Base-by-base conservation (phyloP, 306 rosid species). In the Rosa lucieae region DNA sequence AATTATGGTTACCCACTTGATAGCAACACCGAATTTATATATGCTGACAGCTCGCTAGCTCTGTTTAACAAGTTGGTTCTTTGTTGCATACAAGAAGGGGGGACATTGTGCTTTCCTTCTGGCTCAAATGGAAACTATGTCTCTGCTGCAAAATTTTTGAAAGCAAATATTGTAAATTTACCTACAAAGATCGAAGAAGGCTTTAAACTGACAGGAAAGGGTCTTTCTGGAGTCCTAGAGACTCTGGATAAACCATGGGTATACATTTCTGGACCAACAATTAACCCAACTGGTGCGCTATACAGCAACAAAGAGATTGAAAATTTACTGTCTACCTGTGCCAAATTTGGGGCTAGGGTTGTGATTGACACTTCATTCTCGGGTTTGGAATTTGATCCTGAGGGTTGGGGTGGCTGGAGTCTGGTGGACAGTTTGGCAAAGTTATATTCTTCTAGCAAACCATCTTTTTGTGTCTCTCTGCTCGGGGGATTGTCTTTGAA, bases 181-280 rank as follows among this genome's bases (percentile, higher is more conserved):
- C 93, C 94, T 51, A 95, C 98, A 5, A 80, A 87, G 68, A 76
- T 73, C 44, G 84, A 77, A 65, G 88, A 77, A 2, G 96, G 94
- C 58, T 95, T 88, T 81, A 95, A 95, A 89, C 85, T 93, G 65
- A 91, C 96, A 20, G 90, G 82, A 63, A 84, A 80, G 73, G 37
- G 86, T 78, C 96, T 95, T 78, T 67, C 83, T 59, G 83, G 82
- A 74, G 81, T 76, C 62, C 92, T 95, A 58, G 87, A 84, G 81
- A 81, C 91, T 46, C 87, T 89, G 74, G 76, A 82, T 76, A 93
- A 86, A 67, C 98, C 99, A 58, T 95, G 97, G 98, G 86, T 95
- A 29, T 93, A 89, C 88, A 90, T 95, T 83, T 95, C 94, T 82
- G 99, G 99, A 56, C 99, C 99, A 77, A 95, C 99, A 47, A 79